Evolutionary conservation across 2,329 filamentous ascomycete species (phyloP).

Genomic region (Botrytis squamosa): DNA sequence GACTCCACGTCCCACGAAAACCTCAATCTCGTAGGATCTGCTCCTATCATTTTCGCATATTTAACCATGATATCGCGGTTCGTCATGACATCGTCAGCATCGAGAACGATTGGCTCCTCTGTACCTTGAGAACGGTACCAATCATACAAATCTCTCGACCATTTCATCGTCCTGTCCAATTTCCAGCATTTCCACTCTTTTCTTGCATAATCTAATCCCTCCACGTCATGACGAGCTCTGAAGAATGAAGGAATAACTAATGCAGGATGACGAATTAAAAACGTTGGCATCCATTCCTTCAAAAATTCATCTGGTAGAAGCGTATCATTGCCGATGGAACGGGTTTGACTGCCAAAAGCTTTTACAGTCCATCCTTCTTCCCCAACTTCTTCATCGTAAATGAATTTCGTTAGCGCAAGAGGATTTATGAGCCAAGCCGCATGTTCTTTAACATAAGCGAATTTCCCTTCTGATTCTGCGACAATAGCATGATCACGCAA

Average conservation of each 20-base stretch:
- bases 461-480: neutral
- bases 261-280: neutral
- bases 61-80: neutral
- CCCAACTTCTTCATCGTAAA: neutral
- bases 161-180: no score
- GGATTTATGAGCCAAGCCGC: neutral
- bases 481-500: neutral
- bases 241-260: neutral
- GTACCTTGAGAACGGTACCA: neutral
- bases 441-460: neutral
- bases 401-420: neutral
- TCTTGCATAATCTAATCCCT: neutral
- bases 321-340: neutral
- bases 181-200: neutral
- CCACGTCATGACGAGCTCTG: neutral
- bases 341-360: neutral
- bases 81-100: neutral
- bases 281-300: neutral
- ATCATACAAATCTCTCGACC: neutral
- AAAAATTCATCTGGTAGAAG: neutral
- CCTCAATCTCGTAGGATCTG: neutral
- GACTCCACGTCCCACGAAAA: neutral
- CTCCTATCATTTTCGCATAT: neutral
- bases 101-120: neutral
- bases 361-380: neutral